phyloP scores from a whole-genome alignment of 1,284 basidiomycete genomes.

The Austroboletus niveus region DNA sequence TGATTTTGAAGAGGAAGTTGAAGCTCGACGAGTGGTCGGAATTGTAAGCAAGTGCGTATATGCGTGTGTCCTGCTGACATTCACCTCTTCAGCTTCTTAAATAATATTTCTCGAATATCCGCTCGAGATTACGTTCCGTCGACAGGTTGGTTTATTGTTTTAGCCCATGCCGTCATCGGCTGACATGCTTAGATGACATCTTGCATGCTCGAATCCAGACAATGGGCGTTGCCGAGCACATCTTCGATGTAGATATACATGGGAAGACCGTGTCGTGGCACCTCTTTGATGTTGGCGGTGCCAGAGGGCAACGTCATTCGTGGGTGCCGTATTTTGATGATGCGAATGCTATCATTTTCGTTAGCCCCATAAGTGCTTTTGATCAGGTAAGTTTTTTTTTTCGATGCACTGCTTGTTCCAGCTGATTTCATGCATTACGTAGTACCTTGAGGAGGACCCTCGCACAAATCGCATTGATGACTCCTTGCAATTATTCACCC shows the following conservation, averaged over 20 bases:
- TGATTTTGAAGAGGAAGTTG: constrained; percentile 66
- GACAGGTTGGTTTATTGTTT: constrained; percentile 46
- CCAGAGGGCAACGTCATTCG: constrained; percentile 77
- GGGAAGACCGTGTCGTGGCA: constrained; percentile 77
- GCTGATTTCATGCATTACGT: background rate
- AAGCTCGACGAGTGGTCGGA: constrained; percentile 82
- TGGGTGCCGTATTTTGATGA: constrained; percentile 85
- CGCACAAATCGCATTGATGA: constrained; percentile 81
- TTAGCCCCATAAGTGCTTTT: constrained; percentile 83
- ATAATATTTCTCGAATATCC: constrained; percentile 67
- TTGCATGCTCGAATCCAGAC: constrained; percentile 81
- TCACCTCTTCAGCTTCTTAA: constrained; percentile 57
- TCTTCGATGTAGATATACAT: constrained; percentile 70
- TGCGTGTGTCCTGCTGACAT: constrained; percentile 11
- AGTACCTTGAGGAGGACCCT: constrained; percentile 83
- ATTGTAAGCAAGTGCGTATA: constrained; percentile 55
- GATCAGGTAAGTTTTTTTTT: constrained; percentile 56
- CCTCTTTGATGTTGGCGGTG: constrained; percentile 79
- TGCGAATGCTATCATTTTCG: constrained; percentile 82
- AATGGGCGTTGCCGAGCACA: constrained; percentile 79
- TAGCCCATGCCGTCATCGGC: background rate
- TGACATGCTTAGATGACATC: constrained; percentile 63
- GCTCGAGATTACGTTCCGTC: constrained; percentile 66
- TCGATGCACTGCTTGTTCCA: background rate
- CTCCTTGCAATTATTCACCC: constrained; percentile 78